Evolutionary conservation across 2,329 filamentous ascomycete species (phyloP), one percentile per base, ranked within the genome.

Genomic region (Stagonosporopsis cucurbitacearum): DNA sequence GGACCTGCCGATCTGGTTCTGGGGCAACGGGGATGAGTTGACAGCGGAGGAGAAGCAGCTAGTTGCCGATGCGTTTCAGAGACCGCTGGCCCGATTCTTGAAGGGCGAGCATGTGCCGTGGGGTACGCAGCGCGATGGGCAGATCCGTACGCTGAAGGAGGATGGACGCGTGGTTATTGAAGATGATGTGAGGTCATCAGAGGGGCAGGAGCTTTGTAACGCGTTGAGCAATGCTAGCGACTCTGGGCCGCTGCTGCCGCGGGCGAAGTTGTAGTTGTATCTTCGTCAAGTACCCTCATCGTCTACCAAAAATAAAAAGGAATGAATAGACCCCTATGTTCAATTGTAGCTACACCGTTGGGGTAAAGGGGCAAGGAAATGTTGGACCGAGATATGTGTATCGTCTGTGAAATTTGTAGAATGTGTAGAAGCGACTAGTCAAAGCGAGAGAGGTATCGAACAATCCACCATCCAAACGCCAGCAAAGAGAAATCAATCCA

Each of bases 1-100:
- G 0, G 83, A 86, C 58, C 75, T 81, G 64, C 71, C 76, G 6
- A 78, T 85, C 26, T 86, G 84, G 84, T 82, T 84, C 53, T 85
- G 79, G 78, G 84, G 83, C 0, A 78, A 81, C 59, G 80, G 79
- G 1, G 71, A 70, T 4, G 54, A 63, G 0, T 53, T 85, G 47
- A 75, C 68, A 6, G 65, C 66, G 0, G 60, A 67, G 8, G 83
- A 86, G 67, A 82, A 82, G 64, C 44, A 45, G 6, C 54, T 80
- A 17, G 68, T 81, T 0, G 66, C 61, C 12, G 50, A 60, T 28
- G 69, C 70, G 2, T 77, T 79, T 52, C 75, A 79, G 44, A 64
- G 70, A 20, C 67, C 70, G 1, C 73, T 80, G 25, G 72, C 72
- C 0, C 63, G 54, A 6, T 82, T 81, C 58, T 59, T 82, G 6